phyloP scores from a whole-genome alignment of 331 rosid species.

The Telfairia occidentalis region DNA sequence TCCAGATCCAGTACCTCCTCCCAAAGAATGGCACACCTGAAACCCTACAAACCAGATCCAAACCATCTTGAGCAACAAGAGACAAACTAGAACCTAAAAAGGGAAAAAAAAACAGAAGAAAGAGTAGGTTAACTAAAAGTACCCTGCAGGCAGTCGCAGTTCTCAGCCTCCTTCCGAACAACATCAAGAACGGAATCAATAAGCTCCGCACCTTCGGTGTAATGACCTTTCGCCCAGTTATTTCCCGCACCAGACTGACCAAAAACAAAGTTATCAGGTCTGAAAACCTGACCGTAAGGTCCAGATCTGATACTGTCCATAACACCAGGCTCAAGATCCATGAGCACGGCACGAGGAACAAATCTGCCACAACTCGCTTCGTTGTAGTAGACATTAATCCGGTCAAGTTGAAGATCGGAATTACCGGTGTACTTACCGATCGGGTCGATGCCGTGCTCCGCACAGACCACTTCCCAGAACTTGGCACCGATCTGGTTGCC shows the following conservation, averaged over 20 bases:
- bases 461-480: constrained; percentile 26
- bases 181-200: constrained; percentile 25
- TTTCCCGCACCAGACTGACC: constrained; percentile 28
- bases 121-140: neutral
- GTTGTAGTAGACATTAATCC: constrained; percentile 22
- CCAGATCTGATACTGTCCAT: constrained; percentile 25
- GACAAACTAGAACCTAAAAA: neutral
- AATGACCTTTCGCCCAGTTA: constrained; percentile 19
- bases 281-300: constrained; percentile 25
- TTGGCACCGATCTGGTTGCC: constrained; percentile 30
- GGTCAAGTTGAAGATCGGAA: constrained; percentile 22
- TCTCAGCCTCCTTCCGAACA: constrained; percentile 25
- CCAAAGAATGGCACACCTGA: constrained; percentile 23
- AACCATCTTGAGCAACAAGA: neutral
- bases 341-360: constrained; percentile 27
- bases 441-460: constrained; percentile 22
- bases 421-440: constrained; percentile 18
- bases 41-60: constrained; percentile 13
- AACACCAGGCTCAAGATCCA: constrained; percentile 27
- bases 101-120: neutral
- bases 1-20: constrained; percentile 28
- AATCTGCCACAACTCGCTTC: constrained; percentile 21
- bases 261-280: constrained; percentile 24
- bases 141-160: constrained; percentile 25
- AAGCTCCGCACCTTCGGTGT: constrained; percentile 25